phyloP scores from a whole-genome alignment of 805 yeast genomes.

The Candida hungchunana region DNA sequence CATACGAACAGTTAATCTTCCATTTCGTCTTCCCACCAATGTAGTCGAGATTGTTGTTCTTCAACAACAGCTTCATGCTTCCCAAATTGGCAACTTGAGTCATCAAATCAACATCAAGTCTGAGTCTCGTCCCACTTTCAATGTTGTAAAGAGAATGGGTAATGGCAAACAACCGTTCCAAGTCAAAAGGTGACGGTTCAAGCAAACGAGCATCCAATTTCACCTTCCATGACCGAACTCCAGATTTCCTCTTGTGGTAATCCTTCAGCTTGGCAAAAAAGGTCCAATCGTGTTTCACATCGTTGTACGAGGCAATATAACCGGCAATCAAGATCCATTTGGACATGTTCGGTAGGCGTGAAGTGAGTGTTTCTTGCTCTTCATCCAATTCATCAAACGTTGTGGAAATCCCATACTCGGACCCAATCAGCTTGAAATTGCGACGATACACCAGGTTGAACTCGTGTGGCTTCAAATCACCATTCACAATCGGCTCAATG shows the following conservation, averaged over 20 bases:
- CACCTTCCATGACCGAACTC: slow-evolving; percentile 36
- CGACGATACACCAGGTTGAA: slow-evolving; percentile 28
- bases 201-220: slow-evolving; percentile 54
- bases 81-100: slow-evolving; percentile 33
- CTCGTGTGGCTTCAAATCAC: slow-evolving; percentile 14
- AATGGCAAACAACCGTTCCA: slow-evolving; percentile 79
- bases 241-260: slow-evolving; percentile 33
- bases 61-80: slow-evolving; percentile 29
- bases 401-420: slow-evolving; percentile 30
- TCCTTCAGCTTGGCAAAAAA: slow-evolving; percentile 63
- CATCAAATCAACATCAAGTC: slow-evolving; percentile 33
- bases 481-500: slow-evolving; percentile 16
- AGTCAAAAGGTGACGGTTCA: slow-evolving; percentile 68
- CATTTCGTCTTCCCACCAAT: slow-evolving; percentile 69
- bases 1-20: slow-evolving; percentile 75
- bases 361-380: slow-evolving; percentile 11
- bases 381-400: slow-evolving; percentile 13
- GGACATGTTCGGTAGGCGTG: slow-evolving; percentile 55
- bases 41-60: slow-evolving; percentile 42
- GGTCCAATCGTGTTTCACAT: slow-evolving; percentile 62
- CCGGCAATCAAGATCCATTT: slow-evolving; percentile 77
- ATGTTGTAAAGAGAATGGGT: slow-evolving; percentile 61
- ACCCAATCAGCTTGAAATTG: slow-evolving; percentile 28
- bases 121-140: slow-evolving; percentile 31
- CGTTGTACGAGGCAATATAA: slow-evolving; percentile 75